Conservation (phyloP, 768 basidiomycete genomes). For the Psilocybe tampanensis region DNA sequence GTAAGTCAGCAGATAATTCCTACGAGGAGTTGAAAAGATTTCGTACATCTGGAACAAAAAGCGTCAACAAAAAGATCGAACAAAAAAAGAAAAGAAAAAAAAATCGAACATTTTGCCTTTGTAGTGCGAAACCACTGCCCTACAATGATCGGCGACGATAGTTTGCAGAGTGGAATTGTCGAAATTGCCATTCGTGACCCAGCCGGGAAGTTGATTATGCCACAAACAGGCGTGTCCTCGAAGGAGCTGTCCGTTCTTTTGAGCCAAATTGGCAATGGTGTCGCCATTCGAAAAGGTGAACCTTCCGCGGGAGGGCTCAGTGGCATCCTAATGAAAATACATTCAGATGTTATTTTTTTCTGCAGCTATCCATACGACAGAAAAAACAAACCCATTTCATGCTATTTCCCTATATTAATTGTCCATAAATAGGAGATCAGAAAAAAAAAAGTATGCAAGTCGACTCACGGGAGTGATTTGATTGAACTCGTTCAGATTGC, state of each 20-base stretch:
- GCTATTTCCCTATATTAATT: conserved; percentile 36
- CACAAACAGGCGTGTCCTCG: conserved; percentile 52
- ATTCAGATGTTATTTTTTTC: background rate
- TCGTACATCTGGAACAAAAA: too few relatives aligned
- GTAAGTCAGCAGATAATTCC: background rate
- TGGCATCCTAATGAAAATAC: conserved; percentile 44
- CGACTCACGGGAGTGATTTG: conserved; percentile 46
- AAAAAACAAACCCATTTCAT: conserved; percentile 55
- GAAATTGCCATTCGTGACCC: conserved; percentile 46
- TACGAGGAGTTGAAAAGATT: too few relatives aligned
- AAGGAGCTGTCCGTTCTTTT: conserved; percentile 47
- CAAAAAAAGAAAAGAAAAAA: too few relatives aligned
- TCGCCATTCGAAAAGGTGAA: conserved; percentile 52
- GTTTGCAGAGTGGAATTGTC: conserved; percentile 40
- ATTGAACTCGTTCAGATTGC: conserved; percentile 41
- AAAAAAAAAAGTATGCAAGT: background rate
- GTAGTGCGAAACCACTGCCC: conserved; percentile 50
- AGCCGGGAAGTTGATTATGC: conserved; percentile 54
- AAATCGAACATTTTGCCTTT: conserved; percentile 47
- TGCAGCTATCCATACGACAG: background rate
- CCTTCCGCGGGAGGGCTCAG: conserved; percentile 47
- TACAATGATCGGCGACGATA: conserved; percentile 49
- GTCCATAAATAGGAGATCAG: background rate
- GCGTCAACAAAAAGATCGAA: too few relatives aligned
- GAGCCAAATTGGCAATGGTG: conserved; percentile 43